phyloP scores from a whole-genome alignment of 495 filamentous ascomycete species.

The Penicillium nucicola region DNA sequence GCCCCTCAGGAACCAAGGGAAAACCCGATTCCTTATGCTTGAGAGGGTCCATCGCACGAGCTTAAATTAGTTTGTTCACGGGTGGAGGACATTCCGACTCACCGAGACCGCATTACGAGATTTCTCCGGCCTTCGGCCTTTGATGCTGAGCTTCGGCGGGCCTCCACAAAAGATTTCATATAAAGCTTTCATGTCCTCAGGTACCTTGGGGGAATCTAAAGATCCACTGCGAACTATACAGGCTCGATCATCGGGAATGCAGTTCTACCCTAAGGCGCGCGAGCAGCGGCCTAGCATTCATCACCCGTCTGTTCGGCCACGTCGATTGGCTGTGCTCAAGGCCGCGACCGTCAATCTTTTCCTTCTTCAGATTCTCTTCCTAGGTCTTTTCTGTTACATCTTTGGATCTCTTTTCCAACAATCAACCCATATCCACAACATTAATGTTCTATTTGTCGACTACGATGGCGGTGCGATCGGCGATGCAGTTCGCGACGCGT shows the following conservation, averaged over 20 bases:
- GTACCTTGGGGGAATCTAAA: too few relatives aligned
- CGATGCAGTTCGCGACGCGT: conserved; percentile 36
- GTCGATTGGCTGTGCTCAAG: conserved; percentile 18
- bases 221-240: too few relatives aligned
- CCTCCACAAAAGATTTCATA: too few relatives aligned
- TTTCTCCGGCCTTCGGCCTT: too few relatives aligned
- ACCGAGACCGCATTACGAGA: too few relatives aligned
- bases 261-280: conserved; percentile 24
- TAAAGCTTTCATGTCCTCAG: too few relatives aligned
- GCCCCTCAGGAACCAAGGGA: too few relatives aligned
- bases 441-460: conserved; percentile 48
- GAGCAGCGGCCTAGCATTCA: conserved; percentile 18
- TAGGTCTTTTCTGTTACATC: conserved; percentile 43
- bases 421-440: conserved; percentile 32
- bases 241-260: conserved; percentile 1
- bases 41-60: too few relatives aligned
- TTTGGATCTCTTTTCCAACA: conserved; percentile 47
- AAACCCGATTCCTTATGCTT: too few relatives aligned
- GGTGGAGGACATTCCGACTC: too few relatives aligned
- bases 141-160: too few relatives aligned
- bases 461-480: conserved; percentile 50
- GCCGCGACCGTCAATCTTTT: conserved; percentile 18
- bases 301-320: conserved; percentile 18
- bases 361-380: conserved; percentile 35
- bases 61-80: too few relatives aligned